Evolutionary conservation across 768 basidiomycete genomes (phyloP), one percentile per base, ranked within the genome.

Genomic region (Tricholoma saponaceum): DNA sequence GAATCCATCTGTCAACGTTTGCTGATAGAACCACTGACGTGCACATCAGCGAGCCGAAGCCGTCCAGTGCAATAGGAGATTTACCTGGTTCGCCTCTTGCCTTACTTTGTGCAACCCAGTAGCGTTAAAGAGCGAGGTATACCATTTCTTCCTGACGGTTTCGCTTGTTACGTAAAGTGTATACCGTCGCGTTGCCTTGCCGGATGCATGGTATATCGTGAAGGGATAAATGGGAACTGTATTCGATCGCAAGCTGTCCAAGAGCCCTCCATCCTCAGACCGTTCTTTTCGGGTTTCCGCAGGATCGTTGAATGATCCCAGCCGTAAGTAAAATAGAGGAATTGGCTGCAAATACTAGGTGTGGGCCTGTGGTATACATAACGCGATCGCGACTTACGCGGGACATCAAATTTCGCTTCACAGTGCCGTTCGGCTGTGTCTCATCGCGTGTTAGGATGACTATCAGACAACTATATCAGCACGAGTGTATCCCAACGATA

Each of bases 61-160:
- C 5, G n/a, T 18, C 7, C 7, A 55, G 16, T 39, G 49, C 3
- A 52, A 2, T 28, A n/a, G 16, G 43, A 32, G 56, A 64, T 76
- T 23, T 60, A 90, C 92, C 85, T 84, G 85, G 62, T 89, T 92
- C 16, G 77, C 79, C 43, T 92, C 92, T 60, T 84, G 83, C 51
- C 83, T 72, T 7, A 78, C 86, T 61, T 79, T 79, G 61, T 88
- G 77, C 6, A 93, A 74, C 1, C 75, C 84, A 26, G 89, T 75
- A 6, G 89, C 80, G 59, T 91, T 80, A 3, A 80, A 73, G 18
- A 94, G 74, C 12, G 76, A 76, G 12, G 75, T 75, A 18, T 80
- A 57, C 92, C 92, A 94, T 62, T 80, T 83, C 65, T 78, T 77
- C 56, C 92, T 74, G 57, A 78, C 60, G 1, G 72, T 65, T 46